phyloP scores from a whole-genome alignment of 345 rosid species.

The Salix viminalis region DNA sequence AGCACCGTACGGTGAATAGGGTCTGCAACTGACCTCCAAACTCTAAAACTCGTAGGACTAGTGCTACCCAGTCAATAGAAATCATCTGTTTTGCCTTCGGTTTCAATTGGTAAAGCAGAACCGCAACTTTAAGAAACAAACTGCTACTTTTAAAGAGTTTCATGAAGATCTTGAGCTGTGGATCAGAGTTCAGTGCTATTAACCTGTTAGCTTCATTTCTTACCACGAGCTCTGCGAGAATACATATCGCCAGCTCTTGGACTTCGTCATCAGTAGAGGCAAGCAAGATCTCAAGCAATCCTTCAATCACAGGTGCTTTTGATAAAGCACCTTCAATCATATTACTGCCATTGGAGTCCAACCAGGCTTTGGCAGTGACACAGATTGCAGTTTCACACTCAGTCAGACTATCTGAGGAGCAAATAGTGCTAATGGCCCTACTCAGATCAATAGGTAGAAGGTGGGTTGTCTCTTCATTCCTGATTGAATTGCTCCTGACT shows the following conservation, averaged over 20 bases:
- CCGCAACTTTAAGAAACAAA: conserved; percentile 55
- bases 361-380: conserved; percentile 42
- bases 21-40: conserved; percentile 57
- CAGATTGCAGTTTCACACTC: conserved; percentile 50
- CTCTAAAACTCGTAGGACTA: conserved; percentile 55
- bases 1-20: conserved; percentile 45
- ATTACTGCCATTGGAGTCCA: conserved; percentile 38
- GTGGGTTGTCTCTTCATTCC: neutral
- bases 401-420: conserved; percentile 34
- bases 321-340: conserved; percentile 33
- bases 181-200: conserved; percentile 43
- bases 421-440: conserved; percentile 35
- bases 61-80: conserved; percentile 51
- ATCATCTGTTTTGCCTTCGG: conserved; percentile 65
- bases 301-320: conserved; percentile 40
- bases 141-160: conserved; percentile 49
- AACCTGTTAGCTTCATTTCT: conserved; percentile 31
- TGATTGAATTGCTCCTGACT: conserved; percentile 14
- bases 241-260: conserved; percentile 47
- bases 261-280: conserved; percentile 53
- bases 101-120: conserved; percentile 50
- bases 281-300: conserved; percentile 47
- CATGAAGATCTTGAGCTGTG: conserved; percentile 49
- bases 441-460: conserved; percentile 31
- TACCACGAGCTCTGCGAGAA: conserved; percentile 42